Base-by-base conservation (phyloP, 2,329 filamentous ascomycete genomes). In the Botrytis fabae region DNA sequence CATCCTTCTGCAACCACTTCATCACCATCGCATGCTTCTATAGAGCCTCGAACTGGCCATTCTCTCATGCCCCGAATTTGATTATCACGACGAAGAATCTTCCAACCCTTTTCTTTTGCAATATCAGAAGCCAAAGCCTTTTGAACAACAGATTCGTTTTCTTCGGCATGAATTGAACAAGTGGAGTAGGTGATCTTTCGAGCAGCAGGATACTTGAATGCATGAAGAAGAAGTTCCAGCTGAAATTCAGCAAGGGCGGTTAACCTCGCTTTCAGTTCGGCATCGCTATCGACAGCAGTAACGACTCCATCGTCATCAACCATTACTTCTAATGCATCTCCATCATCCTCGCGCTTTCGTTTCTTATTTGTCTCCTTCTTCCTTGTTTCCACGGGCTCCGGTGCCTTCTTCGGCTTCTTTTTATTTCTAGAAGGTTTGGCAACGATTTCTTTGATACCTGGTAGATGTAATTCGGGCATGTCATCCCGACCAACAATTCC, bases 401-500 rank as follows among this genome's bases (percentile, higher is more conserved):
- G 60, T 32, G 65, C 46, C 69, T 79, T 80, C 28, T 54, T 73
- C 38, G 73, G 74, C 61, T 81, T 79, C 59, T 78, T 78, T 22
- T 77, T 35, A 40, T 78, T 77, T 2, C 81, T 78, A 25, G 79
- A 75, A 35, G 63, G 59, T 51, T 83, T 80, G 2, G 64, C 63
- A 54, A 75, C 75, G 44, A 71, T 75, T 32, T 74, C 73, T 10
- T 79, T 80, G 20, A 77, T 60, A 64, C 75, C 64, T 44, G 85
- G 89, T 3, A 97, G 84, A 75, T 91, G 86, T 59, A 96, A 82
- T 75, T 88, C 83, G 7, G 93, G 90, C 81, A 91, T 88, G 63
- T 94, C 93, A 78, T 98, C 94, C 32, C 96, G 88, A 3, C 95
- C 93, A 38, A 98, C 90, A 72, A 99, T 99, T 1, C 96, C 96